phyloP scores from a whole-genome alignment of 352 stramenopile genomes.

The Phytophthora niederhauseri region DNA sequence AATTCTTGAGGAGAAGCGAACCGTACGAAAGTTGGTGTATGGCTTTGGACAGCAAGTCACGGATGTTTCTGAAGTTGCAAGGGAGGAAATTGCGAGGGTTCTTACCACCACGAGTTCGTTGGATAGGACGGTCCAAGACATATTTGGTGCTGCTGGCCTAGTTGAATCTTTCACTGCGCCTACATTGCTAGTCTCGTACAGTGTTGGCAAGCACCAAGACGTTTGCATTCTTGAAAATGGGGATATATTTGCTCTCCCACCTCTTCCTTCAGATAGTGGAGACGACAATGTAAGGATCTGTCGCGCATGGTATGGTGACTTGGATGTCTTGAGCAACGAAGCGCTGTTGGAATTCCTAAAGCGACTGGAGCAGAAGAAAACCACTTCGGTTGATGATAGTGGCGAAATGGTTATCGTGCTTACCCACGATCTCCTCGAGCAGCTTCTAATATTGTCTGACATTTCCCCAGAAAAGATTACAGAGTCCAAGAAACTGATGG shows the following conservation, averaged over 20 bases:
- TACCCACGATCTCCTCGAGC: slow-evolving; percentile 31
- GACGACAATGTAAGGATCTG: slow-evolving; percentile 20
- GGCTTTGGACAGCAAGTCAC: slow-evolving; percentile 38
- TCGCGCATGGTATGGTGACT: slow-evolving; percentile 59
- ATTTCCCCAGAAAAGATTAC: slow-evolving; percentile 26
- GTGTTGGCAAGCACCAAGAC: slow-evolving; percentile 15
- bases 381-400: slow-evolving; percentile 7
- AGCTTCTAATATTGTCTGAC: slow-evolving; percentile 31
- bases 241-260: slow-evolving; percentile 35
- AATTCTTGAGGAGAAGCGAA: slow-evolving; percentile 25
- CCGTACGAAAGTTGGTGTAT: slow-evolving; percentile 37
- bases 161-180: slow-evolving; percentile 1
- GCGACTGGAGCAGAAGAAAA: slow-evolving; percentile 17
- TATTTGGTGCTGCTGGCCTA: slow-evolving; percentile 19
- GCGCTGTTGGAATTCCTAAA: slow-evolving; percentile 34
- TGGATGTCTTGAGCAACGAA: slow-evolving; percentile 42
- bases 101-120: background rate
- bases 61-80: slow-evolving; percentile 43
- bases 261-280: background rate
- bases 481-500: slow-evolving; percentile 34
- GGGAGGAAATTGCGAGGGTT: slow-evolving; percentile 19
- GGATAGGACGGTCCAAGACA: slow-evolving; percentile 21
- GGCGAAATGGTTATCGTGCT: slow-evolving; percentile 19
- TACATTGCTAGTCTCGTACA: slow-evolving; percentile 39
- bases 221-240: slow-evolving; percentile 33